phyloP scores from a whole-genome alignment of 1,284 basidiomycete genomes.

The Ustilago xerochloae region DNA sequence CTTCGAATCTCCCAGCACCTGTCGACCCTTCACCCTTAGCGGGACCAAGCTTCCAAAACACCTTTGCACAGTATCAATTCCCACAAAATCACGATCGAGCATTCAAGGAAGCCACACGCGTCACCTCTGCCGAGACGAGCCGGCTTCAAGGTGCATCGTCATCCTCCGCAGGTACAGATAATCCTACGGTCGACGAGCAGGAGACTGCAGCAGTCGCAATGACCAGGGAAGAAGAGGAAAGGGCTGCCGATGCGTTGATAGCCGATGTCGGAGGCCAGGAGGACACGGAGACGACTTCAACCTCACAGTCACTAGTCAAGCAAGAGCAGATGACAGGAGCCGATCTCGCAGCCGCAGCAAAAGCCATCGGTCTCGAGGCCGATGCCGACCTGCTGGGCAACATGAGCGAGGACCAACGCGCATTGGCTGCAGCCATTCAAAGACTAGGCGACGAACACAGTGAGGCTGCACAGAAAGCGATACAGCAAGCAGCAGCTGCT shows the following conservation, averaged over 20 bases:
- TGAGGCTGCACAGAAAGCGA: conserved; percentile 39
- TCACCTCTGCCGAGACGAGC: not conserved
- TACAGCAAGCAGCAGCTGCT: conserved; percentile 45
- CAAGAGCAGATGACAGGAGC: conserved; percentile 25
- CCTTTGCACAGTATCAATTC: conserved; percentile 44
- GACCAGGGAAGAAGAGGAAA: conserved; percentile 45
- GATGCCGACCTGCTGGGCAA: conserved; percentile 47
- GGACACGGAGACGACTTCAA: not conserved
- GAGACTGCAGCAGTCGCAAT: not conserved
- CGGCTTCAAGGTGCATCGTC: not conserved
- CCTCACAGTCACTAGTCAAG: not conserved
- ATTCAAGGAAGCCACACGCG: conserved; percentile 12
- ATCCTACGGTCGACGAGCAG: not conserved
- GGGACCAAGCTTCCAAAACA: conserved; percentile 40
- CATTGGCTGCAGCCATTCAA: conserved; percentile 51
- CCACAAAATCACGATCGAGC: conserved; percentile 38
- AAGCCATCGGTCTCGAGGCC: conserved; percentile 52
- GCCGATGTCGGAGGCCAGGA: conserved; percentile 21
- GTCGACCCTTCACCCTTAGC: not conserved
- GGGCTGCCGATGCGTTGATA: conserved; percentile 38
- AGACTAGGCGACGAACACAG: conserved; percentile 44
- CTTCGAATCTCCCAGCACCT: not conserved
- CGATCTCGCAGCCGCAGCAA: conserved; percentile 51
- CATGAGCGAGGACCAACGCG: conserved; percentile 47
- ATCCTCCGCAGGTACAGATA: not conserved